Percentiles rank a stretch among this genome's conserved stretches.
Conservation (phyloP, 2,329 filamentous ascomycete genomes). For the Xylariaceae sp. region DNA sequence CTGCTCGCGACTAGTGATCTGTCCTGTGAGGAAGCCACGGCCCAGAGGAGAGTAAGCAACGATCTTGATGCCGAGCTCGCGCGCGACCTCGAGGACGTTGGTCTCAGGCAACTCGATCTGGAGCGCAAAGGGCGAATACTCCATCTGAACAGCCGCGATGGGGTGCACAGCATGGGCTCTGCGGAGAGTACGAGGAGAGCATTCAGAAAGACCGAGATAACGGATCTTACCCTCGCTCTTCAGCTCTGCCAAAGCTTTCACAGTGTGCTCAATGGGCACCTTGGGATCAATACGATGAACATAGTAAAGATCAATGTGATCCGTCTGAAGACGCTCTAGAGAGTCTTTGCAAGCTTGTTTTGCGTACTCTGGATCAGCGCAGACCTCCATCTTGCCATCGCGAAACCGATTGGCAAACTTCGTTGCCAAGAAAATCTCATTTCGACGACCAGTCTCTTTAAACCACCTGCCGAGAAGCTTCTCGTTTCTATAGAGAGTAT, state of each 20-base stretch:
- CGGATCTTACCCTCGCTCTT: constrained; percentile 48
- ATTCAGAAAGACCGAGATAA: constrained; percentile 47
- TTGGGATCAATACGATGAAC: constrained; percentile 45
- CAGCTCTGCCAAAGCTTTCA: constrained; percentile 45
- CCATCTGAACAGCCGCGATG: constrained; percentile 48
- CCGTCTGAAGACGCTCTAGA: constrained; percentile 44
- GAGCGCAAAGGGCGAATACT: constrained; percentile 51
- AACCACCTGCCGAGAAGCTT: constrained; percentile 42
- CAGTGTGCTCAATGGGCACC: constrained; percentile 45
- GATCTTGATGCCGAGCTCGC: constrained; percentile 50
- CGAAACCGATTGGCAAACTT: constrained; percentile 44
- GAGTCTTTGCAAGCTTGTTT: constrained; percentile 30
- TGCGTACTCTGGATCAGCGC: constrained; percentile 26
- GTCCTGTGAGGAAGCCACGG: constrained; percentile 49
- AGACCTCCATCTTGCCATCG: constrained; percentile 19
- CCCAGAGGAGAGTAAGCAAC: constrained; percentile 55
- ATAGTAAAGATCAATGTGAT: constrained; percentile 52
- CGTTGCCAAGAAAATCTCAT: constrained; percentile 48
- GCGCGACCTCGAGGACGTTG: constrained; percentile 45
- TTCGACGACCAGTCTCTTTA: constrained; percentile 39
- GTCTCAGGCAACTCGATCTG: constrained; percentile 52
- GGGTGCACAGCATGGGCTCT: constrained; percentile 45
- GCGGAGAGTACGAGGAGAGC: constrained; percentile 42
- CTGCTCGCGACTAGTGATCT: constrained; percentile 41
- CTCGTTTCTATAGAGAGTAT: constrained; percentile 31